These are phyloP conservation scores for Heimioporus punctisporus DNA, from an alignment of 1,284 basidiomycete species.

Conservation along the genomic window DNA sequence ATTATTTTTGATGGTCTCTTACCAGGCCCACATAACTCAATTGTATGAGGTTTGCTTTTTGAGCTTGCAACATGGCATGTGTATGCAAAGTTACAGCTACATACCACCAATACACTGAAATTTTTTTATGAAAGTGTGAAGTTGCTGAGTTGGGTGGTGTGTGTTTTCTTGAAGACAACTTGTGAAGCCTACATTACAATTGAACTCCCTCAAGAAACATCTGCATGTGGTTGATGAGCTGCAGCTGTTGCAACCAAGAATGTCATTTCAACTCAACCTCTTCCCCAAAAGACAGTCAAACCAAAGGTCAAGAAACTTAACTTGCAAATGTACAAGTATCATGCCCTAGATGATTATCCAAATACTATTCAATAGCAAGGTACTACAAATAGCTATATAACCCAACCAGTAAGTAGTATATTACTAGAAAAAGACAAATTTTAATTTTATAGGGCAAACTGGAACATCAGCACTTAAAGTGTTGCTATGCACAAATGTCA, in stretches of 20 bases:
- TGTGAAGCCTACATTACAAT: background rate
- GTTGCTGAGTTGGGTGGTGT: background rate
- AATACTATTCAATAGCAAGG: background rate
- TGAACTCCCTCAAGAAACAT: background rate
- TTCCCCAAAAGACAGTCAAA: background rate
- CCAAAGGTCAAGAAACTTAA: background rate
- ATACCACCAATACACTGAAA: background rate
- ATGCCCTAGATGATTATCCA: background rate
- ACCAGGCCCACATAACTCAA: background rate
- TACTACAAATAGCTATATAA: background rate
- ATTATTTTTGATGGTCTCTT: background rate
- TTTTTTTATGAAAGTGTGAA: background rate
- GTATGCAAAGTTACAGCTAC: background rate
- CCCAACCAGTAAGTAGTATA: background rate
- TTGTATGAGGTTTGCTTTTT: background rate
- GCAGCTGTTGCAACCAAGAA: background rate
- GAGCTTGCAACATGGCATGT: background rate
- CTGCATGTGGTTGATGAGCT: background rate
- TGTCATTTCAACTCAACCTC: background rate
- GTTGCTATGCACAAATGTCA: background rate
- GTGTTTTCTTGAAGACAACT: background rate
- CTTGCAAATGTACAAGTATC: background rate
- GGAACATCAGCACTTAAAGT: background rate
- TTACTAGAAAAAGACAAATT: background rate
- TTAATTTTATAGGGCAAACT: background rate